Base-by-base conservation (phyloP, 352 stramenopile species). In the Thalassiosira livingstoniorum region DNA sequence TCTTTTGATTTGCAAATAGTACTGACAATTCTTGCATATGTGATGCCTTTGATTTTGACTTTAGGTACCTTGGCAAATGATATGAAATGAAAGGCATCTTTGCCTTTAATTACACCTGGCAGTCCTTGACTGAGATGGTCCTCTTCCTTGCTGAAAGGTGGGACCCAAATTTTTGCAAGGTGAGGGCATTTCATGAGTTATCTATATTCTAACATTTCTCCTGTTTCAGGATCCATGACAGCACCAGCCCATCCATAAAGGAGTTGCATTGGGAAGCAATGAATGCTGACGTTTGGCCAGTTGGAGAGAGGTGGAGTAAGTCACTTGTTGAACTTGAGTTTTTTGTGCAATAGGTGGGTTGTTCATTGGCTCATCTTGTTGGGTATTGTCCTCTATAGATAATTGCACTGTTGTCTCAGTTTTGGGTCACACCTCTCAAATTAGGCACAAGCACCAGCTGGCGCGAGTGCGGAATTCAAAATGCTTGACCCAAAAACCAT, bases 31-130 rank as follows among this genome's bases (percentile, higher is more conserved):
- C 10, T 23, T 32, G 27, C 42, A 27, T 65, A 65, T 39, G 32
- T 45, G 3, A 45, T 23, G 7, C 54, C 60, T 54, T 68, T 68
- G 5, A 25, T 42, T 47, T 57, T 23, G 23, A 42, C 35, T 2
- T 37, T 10, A 5, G 69, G 55, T 15, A 77, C 31, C 25, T 77
- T 15, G 23, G 37, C 5, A 7, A 29, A 15, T n/a, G 3, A 2
- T 25, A 77, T 69, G 54, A 77, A 70, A n/a, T 42, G 3, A 34
- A 77, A 51, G n/a, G 69, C 60, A 39, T 77, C 29, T 3, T 54
- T 77, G 18, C 69, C 69, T 43, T 67, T 68, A 29, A 60, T 43
- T 15, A 5, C 21, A 13, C 18, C 29, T n/a, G 7, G 13, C 3
- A 65, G 23, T 27, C 69, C 54, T 61, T 77, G 69, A 21, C 34